Evolutionary conservation across 306 rosid genomes (phyloP), one percentile per base, ranked within the genome.

Genomic region (Quercus wislizeni): DNA sequence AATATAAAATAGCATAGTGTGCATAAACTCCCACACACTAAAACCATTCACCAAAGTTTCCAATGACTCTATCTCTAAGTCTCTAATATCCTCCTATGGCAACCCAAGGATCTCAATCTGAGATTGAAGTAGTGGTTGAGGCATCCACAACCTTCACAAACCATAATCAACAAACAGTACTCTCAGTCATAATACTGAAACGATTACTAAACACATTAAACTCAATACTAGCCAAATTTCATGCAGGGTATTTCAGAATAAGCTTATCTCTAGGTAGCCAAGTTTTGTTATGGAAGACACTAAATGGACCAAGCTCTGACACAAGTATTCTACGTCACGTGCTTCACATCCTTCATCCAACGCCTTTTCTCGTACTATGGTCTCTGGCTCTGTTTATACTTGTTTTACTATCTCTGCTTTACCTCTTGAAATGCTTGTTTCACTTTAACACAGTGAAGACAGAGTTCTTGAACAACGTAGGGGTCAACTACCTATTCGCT

Each of bases 91-190:
- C 70, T 55, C 75, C 72, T 55, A 55, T 74, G 65, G 49, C 27
- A 74, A 55, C 27, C 14, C 65, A 3, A 30, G 77, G 25, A 41
- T 52, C 51, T 74, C 62, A 33, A 71, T 52, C 77, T 5, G 77
- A 85, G 77, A 30, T 30, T 30, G 30, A 28, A 57, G 28, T 82
- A 30, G 88, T 82, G 11, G 74, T 87, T 30, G 86, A 80, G 43
- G 76, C 12, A 0, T 28, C 61, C 52, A 4, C 73, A 25, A 4
- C 55, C 27, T 20, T 41, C 43, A 18, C 49, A 15, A 33, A 23
- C 71, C 13, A 33, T 31, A 58, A 4, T 71, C n/a, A 15, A 13
- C 55, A 83, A 72, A 20, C 86, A 33, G 43, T 38, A 38, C 6
- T 49, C 35, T 41, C 68, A 31, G 64, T 46, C 31, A 76, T 76